Evolutionary conservation across 768 basidiomycete species (phyloP), one percentile per base, ranked within the genome.

Genomic region (Dendrothele bispora): DNA sequence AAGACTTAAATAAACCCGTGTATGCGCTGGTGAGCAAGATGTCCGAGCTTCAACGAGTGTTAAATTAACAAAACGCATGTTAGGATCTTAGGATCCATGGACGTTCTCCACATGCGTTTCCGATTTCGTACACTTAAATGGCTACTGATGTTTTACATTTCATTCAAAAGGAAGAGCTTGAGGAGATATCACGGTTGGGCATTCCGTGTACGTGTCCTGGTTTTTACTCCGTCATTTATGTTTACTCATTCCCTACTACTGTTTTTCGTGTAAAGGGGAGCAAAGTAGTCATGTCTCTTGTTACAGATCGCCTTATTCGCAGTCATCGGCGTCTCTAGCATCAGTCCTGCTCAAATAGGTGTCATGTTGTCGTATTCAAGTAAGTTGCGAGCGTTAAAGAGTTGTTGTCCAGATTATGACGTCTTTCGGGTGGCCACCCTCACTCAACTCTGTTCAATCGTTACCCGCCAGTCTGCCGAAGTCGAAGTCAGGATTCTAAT

Each of bases 71-170:
- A 47, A 22, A 5, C 34, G 7, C 30, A 36, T 37, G 12, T 39
- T 53, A 90, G 88, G 89, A 97, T 64, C 72, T 95, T 20, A 75
- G 94, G n/a, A 97, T 95, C 58, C 93, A 95, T 55, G 94, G 94
- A 2, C 63, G 75, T 15, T 93, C 91, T 0, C 91, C 88, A 0
- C 91, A 92, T 61, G 73, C 70, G 15, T 68, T 67, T 10, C 84
- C 86, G 0, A 88, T 89, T 78, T 82, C 78, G 12, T 95, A 95
- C 61, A 61, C 68, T 8, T 75, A 83, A 29, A 89, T 95, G 90
- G 91, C 90, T 0, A 66, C 68, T 3, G 94, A 97, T 56, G 78
- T 95, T 11, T 64, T 84, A 1, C 70, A 78, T 37, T 91, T 93
- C 59, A 77, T 88, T 49, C 57, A 69, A 15, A 66, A 71, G 27